These are phyloP conservation scores for Trichoderma asperellum DNA, from an alignment of 2,329 filamentous ascomycete genomes.

Conservation along the genomic window DNA sequence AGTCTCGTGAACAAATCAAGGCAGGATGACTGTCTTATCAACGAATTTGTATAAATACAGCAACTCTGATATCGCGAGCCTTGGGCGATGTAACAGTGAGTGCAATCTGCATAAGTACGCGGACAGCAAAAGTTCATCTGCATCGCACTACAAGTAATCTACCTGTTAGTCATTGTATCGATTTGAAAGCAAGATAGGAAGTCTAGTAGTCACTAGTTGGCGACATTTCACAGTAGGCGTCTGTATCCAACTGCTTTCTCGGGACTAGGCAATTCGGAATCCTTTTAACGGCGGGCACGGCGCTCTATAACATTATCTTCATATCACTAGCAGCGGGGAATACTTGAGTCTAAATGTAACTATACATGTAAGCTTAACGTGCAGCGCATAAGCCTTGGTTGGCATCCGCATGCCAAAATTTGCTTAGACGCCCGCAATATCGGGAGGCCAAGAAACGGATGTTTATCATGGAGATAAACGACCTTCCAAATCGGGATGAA, in stretches of 20 bases:
- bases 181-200: background rate
- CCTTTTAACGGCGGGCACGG: background rate
- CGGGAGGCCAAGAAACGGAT: background rate
- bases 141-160: background rate
- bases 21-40: background rate
- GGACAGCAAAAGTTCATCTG: conserved; percentile 1
- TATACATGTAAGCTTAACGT: conserved; percentile 26
- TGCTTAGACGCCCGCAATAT: conserved; percentile 9
- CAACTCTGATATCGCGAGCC: background rate
- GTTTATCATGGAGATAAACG: background rate
- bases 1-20: background rate
- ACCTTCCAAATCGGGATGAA: conserved; percentile 28
- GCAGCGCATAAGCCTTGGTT: background rate
- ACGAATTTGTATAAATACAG: background rate
- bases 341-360: background rate
- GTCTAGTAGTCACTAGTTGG: background rate
- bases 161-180: background rate
- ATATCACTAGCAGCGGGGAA: background rate
- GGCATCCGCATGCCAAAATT: background rate
- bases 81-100: conserved; percentile 10
- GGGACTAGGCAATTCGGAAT: background rate
- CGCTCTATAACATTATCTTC: background rate
- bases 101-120: background rate
- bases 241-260: conserved; percentile 18
- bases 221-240: background rate